phyloP scores from a whole-genome alignment of 2,329 filamentous ascomycete species.

The Diaporthe sp. region DNA sequence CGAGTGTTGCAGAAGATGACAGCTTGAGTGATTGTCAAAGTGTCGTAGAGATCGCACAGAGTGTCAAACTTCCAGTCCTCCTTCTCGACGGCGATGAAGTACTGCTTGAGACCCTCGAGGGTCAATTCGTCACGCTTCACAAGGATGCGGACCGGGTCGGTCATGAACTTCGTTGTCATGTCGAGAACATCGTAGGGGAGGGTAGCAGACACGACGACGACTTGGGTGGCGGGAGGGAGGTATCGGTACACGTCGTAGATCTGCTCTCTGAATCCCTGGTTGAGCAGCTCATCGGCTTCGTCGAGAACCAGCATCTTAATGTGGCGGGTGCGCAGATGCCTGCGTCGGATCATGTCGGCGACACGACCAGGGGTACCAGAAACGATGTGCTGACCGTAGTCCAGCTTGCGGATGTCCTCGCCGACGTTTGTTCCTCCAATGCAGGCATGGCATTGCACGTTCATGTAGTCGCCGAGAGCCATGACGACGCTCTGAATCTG shows the following conservation, averaged over 20 bases:
- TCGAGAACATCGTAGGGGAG: conserved; percentile 99
- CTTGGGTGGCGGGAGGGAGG: conserved; percentile 97
- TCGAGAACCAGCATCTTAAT: conserved; percentile 99
- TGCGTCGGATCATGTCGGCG: conserved; percentile 99
- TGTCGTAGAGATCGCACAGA: conserved; percentile 98
- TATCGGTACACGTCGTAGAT: conserved; percentile 99
- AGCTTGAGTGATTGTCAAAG: conserved; percentile 98
- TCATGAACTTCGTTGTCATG: conserved; percentile 99
- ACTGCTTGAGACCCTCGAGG: conserved; percentile 99
- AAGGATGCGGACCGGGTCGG: conserved; percentile 97
- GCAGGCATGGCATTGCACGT: conserved; percentile 98
- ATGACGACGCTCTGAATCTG: conserved; percentile 99
- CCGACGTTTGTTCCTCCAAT: conserved; percentile 98
- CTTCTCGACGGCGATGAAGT: conserved; percentile 99
- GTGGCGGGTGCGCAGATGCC: conserved; percentile 94
- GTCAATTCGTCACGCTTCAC: conserved; percentile 99
- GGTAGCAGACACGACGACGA: conserved; percentile 97
- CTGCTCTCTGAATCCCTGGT: conserved; percentile 99
- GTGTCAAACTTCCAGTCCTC: conserved; percentile 99
- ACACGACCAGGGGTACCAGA: conserved; percentile 99
- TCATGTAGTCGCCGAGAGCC: conserved; percentile 99
- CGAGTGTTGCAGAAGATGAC: conserved; percentile 99
- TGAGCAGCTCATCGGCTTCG: conserved; percentile 96
- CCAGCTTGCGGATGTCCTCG: conserved; percentile 98
- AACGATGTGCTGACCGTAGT: conserved; percentile 96